Evolutionary conservation across 106 monocot genomes (phyloP).

Genomic region (Gastrodia elata): DNA sequence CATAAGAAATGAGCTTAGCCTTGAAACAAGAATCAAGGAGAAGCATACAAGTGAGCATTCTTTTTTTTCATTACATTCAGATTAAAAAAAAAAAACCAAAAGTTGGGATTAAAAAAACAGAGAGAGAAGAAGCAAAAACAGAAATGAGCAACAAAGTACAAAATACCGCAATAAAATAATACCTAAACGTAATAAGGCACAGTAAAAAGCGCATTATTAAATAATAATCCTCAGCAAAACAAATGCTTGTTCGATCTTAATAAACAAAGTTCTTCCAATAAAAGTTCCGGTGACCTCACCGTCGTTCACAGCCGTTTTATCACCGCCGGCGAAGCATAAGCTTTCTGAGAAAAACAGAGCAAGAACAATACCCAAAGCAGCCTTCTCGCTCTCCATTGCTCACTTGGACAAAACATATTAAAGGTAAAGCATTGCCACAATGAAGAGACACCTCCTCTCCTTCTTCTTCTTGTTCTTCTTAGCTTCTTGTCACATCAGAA

Average conservation of each 20-base stretch:
- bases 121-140: not conserved
- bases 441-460: too few relatives aligned
- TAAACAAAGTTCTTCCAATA: not conserved
- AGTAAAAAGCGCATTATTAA: constrained; percentile 5
- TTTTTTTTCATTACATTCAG: not conserved
- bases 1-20: not conserved
- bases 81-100: not conserved
- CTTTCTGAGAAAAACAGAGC: constrained; percentile 4
- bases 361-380: constrained; percentile 1
- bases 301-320: not conserved
- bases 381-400: constrained; percentile 1
- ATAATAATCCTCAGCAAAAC: constrained; percentile 5
- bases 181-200: constrained; percentile 4
- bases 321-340: constrained; percentile 3
- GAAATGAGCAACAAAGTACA: not conserved
- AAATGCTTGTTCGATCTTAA: not conserved
- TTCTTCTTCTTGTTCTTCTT: too few relatives aligned
- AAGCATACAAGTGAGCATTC: not conserved
- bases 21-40: not conserved
- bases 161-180: not conserved
- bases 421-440: not conserved
- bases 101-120: not conserved
- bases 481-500: not conserved
- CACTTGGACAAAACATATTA: not conserved
- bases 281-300: constrained; percentile 1